These are phyloP conservation scores for Malassezia equina DNA, from an alignment of 1,284 basidiomycete genomes.

Conservation along the genomic window DNA sequence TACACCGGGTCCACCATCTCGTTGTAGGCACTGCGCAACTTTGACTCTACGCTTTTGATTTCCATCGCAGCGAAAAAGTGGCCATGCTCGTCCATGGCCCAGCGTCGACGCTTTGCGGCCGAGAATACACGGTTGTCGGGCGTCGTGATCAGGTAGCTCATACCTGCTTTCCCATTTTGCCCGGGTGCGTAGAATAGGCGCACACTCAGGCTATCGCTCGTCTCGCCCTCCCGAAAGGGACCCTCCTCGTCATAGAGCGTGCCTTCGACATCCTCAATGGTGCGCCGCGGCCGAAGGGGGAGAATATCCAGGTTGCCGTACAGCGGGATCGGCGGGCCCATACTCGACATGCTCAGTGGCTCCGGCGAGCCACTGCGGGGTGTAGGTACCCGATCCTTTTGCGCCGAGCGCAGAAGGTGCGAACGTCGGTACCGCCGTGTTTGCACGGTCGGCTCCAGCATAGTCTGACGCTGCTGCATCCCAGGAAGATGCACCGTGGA, in stretches of 20 bases:
- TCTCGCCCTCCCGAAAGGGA: constrained; percentile 39
- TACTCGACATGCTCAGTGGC: neutral
- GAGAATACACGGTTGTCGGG: constrained; percentile 46
- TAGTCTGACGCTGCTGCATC: neutral
- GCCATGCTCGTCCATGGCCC: constrained; percentile 43
- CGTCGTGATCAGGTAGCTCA: constrained; percentile 43
- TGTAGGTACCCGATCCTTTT: neutral
- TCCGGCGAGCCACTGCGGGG: constrained; percentile 1
- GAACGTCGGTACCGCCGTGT: constrained; percentile 7
- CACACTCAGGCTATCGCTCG: constrained; percentile 41
- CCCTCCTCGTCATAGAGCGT: constrained; percentile 43
- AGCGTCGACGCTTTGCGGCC: constrained; percentile 40
- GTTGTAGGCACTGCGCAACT: constrained; percentile 24
- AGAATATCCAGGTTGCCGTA: constrained; percentile 15
- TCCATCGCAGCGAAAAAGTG: constrained; percentile 47
- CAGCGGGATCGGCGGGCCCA: constrained; percentile 3
- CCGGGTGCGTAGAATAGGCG: constrained; percentile 27
- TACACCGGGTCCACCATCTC: constrained; percentile 21
- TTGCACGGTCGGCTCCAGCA: neutral
- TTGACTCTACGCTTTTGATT: constrained; percentile 43
- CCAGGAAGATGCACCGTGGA: neutral
- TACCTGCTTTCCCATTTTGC: neutral
- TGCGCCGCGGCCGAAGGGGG: constrained; percentile 25
- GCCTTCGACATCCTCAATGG: constrained; percentile 36
- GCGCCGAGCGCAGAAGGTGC: constrained; percentile 4